Evolutionary conservation across 2,329 filamentous ascomycete species (phyloP).

Genomic region (Ophiosphaerella herpotricha): DNA sequence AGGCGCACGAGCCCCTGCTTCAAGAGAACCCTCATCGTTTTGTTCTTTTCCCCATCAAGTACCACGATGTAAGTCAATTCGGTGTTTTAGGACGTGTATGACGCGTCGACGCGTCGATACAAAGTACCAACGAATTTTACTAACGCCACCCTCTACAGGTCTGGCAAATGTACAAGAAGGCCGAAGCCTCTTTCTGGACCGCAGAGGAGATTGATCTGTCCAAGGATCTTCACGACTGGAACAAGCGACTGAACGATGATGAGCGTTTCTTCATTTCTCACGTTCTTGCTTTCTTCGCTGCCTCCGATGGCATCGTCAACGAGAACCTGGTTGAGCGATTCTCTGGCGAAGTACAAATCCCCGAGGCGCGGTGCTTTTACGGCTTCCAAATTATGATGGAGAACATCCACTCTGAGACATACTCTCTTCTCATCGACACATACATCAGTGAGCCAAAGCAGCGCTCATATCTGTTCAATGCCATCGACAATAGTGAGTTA

Average conservation of each 20-base stretch:
- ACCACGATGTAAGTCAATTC: constrained; percentile 81
- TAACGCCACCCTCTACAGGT: constrained; percentile 64
- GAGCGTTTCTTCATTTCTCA: constrained; percentile 99
- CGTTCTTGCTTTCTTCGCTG: constrained; percentile 98
- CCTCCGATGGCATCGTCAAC: constrained; percentile 98
- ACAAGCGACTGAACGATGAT: constrained; percentile 94
- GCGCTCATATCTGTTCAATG: constrained; percentile 93
- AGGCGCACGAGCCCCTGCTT: constrained; percentile 86
- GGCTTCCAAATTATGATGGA: constrained; percentile 99
- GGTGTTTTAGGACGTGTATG: constrained; percentile 18
- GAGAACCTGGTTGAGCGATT: constrained; percentile 99
- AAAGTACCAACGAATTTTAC: constrained; percentile 15
- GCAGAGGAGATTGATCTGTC: constrained; percentile 99
- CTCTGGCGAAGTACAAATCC: constrained; percentile 94
- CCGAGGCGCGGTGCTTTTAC: constrained; percentile 99
- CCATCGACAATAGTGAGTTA: constrained; percentile 89
- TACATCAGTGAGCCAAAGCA: constrained; percentile 99
- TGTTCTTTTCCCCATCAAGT: constrained; percentile 98
- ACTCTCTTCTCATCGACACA: constrained; percentile 97
- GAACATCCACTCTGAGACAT: constrained; percentile 99
- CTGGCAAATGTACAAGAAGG: constrained; percentile 99
- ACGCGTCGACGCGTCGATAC: constrained; percentile 67
- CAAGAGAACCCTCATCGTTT: constrained; percentile 96
- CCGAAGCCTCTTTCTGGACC: constrained; percentile 99
- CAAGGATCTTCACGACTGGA: constrained; percentile 99